These are phyloP conservation scores for Boletus patriciae DNA, from an alignment of 768 basidiomycete genomes.

Conservation along the genomic window DNA sequence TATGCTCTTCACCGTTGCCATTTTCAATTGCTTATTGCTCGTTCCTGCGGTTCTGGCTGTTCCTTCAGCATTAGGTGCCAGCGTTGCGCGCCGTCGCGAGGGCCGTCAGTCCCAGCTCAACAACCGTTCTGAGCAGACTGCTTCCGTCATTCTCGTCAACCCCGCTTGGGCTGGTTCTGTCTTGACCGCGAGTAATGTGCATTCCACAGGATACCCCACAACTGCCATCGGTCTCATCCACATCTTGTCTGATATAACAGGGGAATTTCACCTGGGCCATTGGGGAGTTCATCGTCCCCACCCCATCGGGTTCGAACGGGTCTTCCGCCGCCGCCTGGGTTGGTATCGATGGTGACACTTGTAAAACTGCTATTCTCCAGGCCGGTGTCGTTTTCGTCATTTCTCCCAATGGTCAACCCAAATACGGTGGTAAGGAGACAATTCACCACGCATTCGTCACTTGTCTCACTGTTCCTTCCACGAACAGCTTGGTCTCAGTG, in stretches of 20 bases:
- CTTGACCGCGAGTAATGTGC: not conserved
- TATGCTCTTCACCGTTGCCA: not conserved
- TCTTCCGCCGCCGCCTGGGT: constrained; percentile 7
- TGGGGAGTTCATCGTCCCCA: constrained; percentile 7
- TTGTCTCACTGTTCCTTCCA: too few relatives aligned
- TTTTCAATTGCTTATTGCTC: not conserved
- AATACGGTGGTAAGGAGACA: too few relatives aligned
- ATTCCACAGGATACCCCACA: not conserved
- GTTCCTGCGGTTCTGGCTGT: not conserved
- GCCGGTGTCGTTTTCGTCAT: not conserved
- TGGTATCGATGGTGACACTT: constrained; percentile 11
- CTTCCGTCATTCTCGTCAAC: not conserved
- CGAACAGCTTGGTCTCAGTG: not conserved
- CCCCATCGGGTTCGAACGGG: not conserved
- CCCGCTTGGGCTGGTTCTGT: too few relatives aligned
- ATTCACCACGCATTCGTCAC: too few relatives aligned
- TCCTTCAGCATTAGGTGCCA: not conserved
- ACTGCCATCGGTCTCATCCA: not conserved
- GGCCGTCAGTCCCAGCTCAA: not conserved
- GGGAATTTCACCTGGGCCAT: constrained; percentile 6
- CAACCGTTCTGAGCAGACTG: not conserved
- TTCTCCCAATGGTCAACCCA: too few relatives aligned
- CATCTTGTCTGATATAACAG: not conserved
- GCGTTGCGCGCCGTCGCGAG: not conserved
- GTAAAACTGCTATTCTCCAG: not conserved